Base-by-base conservation (phyloP, 768 basidiomycete species). In the Lyophyllum decastes region DNA sequence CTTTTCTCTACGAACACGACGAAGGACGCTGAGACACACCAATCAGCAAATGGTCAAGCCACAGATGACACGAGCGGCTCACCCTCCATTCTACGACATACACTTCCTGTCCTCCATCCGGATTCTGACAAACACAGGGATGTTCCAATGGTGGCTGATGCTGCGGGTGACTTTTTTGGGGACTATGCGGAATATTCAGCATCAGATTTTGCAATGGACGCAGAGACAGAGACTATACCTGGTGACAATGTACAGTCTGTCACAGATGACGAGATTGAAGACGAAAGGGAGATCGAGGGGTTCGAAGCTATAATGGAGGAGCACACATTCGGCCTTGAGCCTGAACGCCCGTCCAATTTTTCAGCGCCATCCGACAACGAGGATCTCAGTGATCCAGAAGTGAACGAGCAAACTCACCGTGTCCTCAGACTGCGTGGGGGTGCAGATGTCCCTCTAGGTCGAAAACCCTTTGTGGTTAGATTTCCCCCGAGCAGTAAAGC, bases 381-480 rank as follows among this genome's bases (percentile, higher is more conserved):
- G 43, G 19, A 9, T 44, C 43, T 9, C 21, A 44, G n/a, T 22
- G 43, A 19, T 22, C 19, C 35, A 38, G 35, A 46, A 14, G 45
- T 24, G 9, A 24, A 8, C 19, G 2, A 46, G 45, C 24, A 22
- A 24, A 9, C 25, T 24, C 21, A 46, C 21, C 21, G 21, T 8
- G 6, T 26, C 24, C 7, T 14, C 3, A 33, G 41, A 33, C 25
- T 54, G 1, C 33, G 43, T 48, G 46, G 51, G 22, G 49, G 56
- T 14, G 56, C 44, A 24, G 45, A 57, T 9, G 46, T 46, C n/a
- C 21, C 14, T 9, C 24, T 58, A 26, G 24, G 21, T 47, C 51
- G 27, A 47, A 43, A 33, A 8, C 48, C 52, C 10, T 34, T 43
- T 25, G 22, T 58, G 44, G 52, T 61, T 38, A 61, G 52, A 25